Evolutionary conservation across 768 basidiomycete genomes (phyloP).

Genomic region (Suillus subaureus): DNA sequence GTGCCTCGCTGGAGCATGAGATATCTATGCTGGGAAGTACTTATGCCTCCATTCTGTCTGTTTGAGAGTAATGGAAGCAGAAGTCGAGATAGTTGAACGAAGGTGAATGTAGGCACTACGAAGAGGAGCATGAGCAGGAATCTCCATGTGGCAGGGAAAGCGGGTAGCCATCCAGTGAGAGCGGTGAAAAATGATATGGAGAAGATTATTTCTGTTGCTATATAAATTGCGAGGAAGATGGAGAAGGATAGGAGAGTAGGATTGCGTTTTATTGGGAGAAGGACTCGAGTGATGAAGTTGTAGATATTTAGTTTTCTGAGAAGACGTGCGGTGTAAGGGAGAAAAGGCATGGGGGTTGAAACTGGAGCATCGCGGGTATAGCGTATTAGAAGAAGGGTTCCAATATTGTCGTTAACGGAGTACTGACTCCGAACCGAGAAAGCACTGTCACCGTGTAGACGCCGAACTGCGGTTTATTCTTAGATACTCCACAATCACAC

Average conservation of each 20-base stretch:
- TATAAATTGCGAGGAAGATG: slow-evolving; percentile 1
- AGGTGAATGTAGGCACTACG: slow-evolving; percentile 10
- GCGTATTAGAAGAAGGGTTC: not conserved
- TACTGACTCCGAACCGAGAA: no score
- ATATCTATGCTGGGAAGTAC: not conserved
- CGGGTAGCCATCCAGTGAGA: slow-evolving; percentile 9
- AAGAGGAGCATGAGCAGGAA: slow-evolving; percentile 6
- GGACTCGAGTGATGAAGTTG: no score
- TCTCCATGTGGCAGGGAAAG: slow-evolving; percentile 13
- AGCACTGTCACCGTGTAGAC: no score
- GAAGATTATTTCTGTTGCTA: not conserved
- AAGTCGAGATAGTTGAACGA: slow-evolving; percentile 5
- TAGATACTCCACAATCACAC: no score
- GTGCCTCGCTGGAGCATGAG: slow-evolving; percentile 2
- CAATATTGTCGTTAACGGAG: no score
- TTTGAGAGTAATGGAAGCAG: not conserved
- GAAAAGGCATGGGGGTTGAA: not conserved
- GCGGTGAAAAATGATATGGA: not conserved
- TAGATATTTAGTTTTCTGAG: not conserved
- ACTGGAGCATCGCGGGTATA: not conserved
- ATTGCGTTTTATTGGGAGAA: not conserved
- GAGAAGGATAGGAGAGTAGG: slow-evolving; percentile 7
- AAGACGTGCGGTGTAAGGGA: not conserved
- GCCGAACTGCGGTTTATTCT: no score
- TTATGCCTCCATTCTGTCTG: not conserved